Evolutionary conservation across 1,139 yeast species (phyloP).

Genomic region (Meyerozyma guilliermondii): DNA sequence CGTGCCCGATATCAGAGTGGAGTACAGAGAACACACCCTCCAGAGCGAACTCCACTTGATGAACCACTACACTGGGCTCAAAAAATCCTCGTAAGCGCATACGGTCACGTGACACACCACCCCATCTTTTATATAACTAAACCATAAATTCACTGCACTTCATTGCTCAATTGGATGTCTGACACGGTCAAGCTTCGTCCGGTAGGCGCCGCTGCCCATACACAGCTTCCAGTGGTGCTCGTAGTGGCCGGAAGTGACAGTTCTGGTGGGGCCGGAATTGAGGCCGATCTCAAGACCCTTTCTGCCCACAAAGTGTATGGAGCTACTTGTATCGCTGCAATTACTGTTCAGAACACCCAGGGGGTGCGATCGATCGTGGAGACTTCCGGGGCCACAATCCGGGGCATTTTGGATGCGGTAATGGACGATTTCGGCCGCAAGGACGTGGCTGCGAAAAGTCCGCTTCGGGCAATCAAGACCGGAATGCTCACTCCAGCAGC

Average conservation of each 20-base stretch:
- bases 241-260: constrained; percentile 83
- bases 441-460: constrained; percentile 15
- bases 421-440: constrained; percentile 54
- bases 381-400: constrained; percentile 40
- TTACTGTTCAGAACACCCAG: constrained; percentile 77
- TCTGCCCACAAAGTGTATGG: constrained; percentile 78
- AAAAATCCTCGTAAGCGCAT: neutral
- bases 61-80: constrained; percentile 45
- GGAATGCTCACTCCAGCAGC: constrained; percentile 72
- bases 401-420: constrained; percentile 47
- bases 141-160: neutral
- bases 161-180: neutral
- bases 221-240: constrained; percentile 39
- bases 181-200: neutral
- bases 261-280: constrained; percentile 95
- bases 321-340: constrained; percentile 71
- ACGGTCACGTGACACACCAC: neutral
- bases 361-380: constrained; percentile 52
- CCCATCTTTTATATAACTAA: neutral
- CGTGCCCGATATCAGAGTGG: constrained; percentile 83
- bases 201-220: neutral
- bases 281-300: constrained; percentile 84
- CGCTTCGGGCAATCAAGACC: constrained; percentile 66
- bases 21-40: constrained; percentile 78
- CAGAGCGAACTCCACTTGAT: constrained; percentile 72